Evolutionary conservation across 2,329 filamentous ascomycete genomes (phyloP).

Genomic region (Dothideomycetidae sp.): DNA sequence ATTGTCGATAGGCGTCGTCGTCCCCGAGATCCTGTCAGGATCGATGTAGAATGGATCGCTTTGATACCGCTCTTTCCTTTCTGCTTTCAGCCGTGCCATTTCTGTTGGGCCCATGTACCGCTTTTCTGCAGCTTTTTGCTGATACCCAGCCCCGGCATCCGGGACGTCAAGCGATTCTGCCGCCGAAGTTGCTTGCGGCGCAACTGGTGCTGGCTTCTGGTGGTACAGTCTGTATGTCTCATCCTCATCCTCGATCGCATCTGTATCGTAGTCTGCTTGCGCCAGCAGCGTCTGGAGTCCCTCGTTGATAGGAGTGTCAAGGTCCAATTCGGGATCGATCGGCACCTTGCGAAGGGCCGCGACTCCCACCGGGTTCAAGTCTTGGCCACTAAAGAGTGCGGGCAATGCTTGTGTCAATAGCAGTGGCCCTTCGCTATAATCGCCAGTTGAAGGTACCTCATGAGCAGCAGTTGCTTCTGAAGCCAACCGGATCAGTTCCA

Average conservation of each 20-base stretch:
- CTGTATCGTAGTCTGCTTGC: slow-evolving; percentile 32
- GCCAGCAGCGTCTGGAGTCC: slow-evolving; percentile 54
- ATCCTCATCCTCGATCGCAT: slow-evolving; percentile 27
- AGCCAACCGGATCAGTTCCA: slow-evolving; percentile 76
- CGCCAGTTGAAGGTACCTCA: slow-evolving; percentile 39
- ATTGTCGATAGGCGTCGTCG: slow-evolving; percentile 64
- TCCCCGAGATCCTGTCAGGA: slow-evolving; percentile 35
- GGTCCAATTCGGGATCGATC: slow-evolving; percentile 56
- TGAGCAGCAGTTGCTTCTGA: slow-evolving; percentile 65
- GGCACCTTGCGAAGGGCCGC: slow-evolving; percentile 80
- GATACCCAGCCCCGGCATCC: slow-evolving; percentile 25
- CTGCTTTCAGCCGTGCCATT: slow-evolving; percentile 56
- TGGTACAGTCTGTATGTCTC: slow-evolving; percentile 34
- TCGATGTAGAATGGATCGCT: slow-evolving; percentile 94
- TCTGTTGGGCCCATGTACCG: slow-evolving; percentile 57
- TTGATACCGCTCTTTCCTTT: slow-evolving; percentile 66
- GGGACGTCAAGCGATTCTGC: slow-evolving; percentile 30
- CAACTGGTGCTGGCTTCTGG: slow-evolving; percentile 23
- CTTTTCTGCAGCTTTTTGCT: slow-evolving; percentile 31
- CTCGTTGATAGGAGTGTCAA: slow-evolving; percentile 69
- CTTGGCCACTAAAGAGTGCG: slow-evolving; percentile 69
- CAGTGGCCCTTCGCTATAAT: slow-evolving; percentile 65
- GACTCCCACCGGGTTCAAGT: slow-evolving; percentile 78
- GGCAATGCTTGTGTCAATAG: slow-evolving; percentile 85
- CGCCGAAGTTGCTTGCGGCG: slow-evolving; percentile 22